These are phyloP conservation scores for Fusarium solani-melongenae DNA, from an alignment of 2,329 filamentous ascomycete species.

Conservation along the genomic window DNA sequence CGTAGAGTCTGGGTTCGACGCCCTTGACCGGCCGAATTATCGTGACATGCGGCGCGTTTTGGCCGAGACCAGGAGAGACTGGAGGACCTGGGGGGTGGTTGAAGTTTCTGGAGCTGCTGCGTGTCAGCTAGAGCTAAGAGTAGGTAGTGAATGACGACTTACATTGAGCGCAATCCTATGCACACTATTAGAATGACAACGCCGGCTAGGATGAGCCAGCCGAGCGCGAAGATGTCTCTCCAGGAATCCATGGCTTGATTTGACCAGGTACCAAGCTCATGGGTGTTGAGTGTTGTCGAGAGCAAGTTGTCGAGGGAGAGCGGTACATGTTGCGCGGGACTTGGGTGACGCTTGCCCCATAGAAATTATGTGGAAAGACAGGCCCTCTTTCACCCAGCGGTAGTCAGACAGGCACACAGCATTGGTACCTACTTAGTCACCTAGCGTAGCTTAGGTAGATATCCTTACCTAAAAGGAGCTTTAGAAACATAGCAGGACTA, in stretches of 20 bases:
- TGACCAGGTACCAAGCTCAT: neutral
- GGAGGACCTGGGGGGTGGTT: constrained; percentile 61
- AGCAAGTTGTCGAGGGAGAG: neutral
- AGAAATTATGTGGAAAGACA: neutral
- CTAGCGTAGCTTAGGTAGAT: no score
- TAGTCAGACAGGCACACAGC: no score
- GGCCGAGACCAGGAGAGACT: constrained; percentile 61
- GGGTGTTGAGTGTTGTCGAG: neutral
- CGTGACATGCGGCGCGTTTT: constrained; percentile 81
- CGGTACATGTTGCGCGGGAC: neutral
- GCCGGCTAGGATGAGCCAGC: constrained; percentile 64
- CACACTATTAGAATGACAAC: constrained; percentile 64
- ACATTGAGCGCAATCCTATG: constrained; percentile 69
- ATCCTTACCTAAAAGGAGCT: neutral
- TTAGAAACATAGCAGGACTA: neutral
- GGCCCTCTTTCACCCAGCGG: neutral
- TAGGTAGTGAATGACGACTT: constrained; percentile 35
- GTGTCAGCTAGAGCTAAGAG: constrained; percentile 1
- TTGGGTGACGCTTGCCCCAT: no score
- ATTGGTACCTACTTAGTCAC: no score
- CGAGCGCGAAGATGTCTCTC: constrained; percentile 55
- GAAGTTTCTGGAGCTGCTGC: constrained; percentile 62
- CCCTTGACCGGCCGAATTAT: constrained; percentile 95
- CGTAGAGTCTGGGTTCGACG: constrained; percentile 88
- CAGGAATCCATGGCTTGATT: constrained; percentile 41